Evolutionary conservation across 2,329 filamentous ascomycete genomes (phyloP), one percentile per base, ranked within the genome.

Genomic region (Neofusicoccum laricinum): DNA sequence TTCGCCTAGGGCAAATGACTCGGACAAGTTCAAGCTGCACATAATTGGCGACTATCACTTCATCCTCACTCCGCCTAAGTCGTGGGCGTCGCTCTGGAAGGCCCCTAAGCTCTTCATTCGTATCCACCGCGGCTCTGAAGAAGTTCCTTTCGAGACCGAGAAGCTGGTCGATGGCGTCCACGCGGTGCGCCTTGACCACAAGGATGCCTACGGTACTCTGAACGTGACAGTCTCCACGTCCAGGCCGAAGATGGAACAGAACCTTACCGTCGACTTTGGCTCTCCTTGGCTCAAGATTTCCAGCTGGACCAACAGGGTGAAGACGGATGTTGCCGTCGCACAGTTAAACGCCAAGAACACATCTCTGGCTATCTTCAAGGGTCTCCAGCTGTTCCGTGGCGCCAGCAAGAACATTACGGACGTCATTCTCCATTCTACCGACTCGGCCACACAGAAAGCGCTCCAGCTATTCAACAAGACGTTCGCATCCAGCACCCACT

Each of bases 31-130:
- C 69, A 80, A 84, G 65, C 76, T 86, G n/a, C 79, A 84, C 65
- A 77, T 81, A n/a, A 78, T 85, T 66, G 83, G 82, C 4, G 81
- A 85, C 66, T 79, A 80, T 53, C 82, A 85, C 68, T 80, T 86
- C 63, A 72, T 84, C 48, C 76, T 86, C 57, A 81, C 80, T 48
- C 80, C 83, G 8, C 82, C 83, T 7, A 75, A 76, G 36, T 76
- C 75, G 25, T 75, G 82, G 64, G 68, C 73, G 4, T 73, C 73
- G 41, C 71, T 75, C 55, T 81, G 78, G 68, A 84, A 79, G 68
- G 76, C 77, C 15, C 76, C 78, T 14, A 79, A 78, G 32, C 79
- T 87, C 62, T 76, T 79, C 58, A 80, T 86, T 41, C 77, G 78
- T 51, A 78, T 86, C 51, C 77, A 72, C 32, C 80, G 80, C n/a